phyloP scores from a whole-genome alignment of 1,284 basidiomycete genomes.

The Trichosporon sp. region DNA sequence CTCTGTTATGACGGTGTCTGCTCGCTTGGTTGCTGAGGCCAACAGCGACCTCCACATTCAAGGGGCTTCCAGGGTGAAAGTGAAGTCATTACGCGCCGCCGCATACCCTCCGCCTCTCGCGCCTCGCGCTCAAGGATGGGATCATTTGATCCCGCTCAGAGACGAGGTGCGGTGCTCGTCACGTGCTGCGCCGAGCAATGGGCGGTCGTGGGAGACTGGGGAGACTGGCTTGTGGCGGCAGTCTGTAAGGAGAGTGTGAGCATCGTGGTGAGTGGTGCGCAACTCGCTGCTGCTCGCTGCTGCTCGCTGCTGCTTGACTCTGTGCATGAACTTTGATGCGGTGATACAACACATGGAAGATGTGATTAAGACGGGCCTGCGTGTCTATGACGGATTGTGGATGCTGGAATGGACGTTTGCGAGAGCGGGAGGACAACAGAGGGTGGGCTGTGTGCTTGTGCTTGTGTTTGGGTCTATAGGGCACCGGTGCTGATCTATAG shows the following conservation, averaged over 20 bases:
- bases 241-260: too few species aligned
- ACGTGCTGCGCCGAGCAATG: not conserved
- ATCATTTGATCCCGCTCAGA: not conserved
- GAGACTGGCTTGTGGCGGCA: too few species aligned
- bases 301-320: not conserved
- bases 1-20: too few species aligned
- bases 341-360: conserved; percentile 4
- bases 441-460: too few species aligned
- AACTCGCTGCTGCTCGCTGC: not conserved
- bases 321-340: not conserved
- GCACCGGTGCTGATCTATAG: too few species aligned
- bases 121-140: not conserved
- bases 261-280: too few species aligned
- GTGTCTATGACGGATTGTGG: not conserved
- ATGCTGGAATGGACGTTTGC: too few species aligned
- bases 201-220: not conserved
- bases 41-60: not conserved
- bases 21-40: too few species aligned
- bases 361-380: conserved; percentile 15
- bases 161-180: not conserved
- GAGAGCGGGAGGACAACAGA: not conserved
- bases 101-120: not conserved
- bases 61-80: not conserved
- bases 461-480: too few species aligned
- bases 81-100: conserved; percentile 5